phyloP scores from a whole-genome alignment of 2,329 filamentous ascomycete species.

The Leptographium lundbergii region DNA sequence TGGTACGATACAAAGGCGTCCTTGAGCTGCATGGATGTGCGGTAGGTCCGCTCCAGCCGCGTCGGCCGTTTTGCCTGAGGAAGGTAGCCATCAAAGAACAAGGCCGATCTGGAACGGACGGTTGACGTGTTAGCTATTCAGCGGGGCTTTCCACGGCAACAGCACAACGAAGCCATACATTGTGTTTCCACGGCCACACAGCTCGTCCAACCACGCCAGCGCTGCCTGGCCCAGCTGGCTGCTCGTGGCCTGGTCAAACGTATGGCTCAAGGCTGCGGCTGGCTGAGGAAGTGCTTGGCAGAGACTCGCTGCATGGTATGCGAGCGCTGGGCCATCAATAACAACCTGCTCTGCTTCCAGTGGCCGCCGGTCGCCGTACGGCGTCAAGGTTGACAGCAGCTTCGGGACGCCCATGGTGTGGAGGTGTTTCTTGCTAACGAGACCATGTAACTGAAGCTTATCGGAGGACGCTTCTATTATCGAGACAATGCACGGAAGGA shows the following conservation, averaged over 20 bases:
- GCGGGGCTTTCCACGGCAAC: background rate
- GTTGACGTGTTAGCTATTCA: background rate
- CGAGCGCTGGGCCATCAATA: slow-evolving; percentile 17
- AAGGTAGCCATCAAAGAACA: slow-evolving; percentile 80
- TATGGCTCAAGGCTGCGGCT: slow-evolving; percentile 2
- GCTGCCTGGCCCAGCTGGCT: slow-evolving; percentile 10
- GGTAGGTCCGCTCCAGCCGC: slow-evolving; percentile 47
- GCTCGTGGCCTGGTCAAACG: slow-evolving; percentile 13
- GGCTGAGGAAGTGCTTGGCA: slow-evolving; percentile 6
- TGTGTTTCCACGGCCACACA: slow-evolving; percentile 7
- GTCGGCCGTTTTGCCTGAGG: slow-evolving; percentile 52
- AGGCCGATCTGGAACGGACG: slow-evolving; percentile 37
- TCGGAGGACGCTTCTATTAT: background rate
- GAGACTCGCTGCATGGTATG: slow-evolving; percentile 14
- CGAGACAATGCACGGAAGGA: background rate
- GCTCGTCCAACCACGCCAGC: slow-evolving; percentile 13
- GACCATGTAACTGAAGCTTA: background rate
- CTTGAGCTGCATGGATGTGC: slow-evolving; percentile 43
- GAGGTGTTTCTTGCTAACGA: background rate
- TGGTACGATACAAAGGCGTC: slow-evolving; percentile 26
- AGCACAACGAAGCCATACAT: slow-evolving; percentile 4
- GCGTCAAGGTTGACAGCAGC: slow-evolving; percentile 12
- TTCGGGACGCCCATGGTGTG: slow-evolving; percentile 16
- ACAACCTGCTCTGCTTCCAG: slow-evolving; percentile 12
- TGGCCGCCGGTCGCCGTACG: slow-evolving; percentile 11